These are phyloP conservation scores for Ramaria sp. DNA, from an alignment of 768 basidiomycete species.

Conservation along the genomic window DNA sequence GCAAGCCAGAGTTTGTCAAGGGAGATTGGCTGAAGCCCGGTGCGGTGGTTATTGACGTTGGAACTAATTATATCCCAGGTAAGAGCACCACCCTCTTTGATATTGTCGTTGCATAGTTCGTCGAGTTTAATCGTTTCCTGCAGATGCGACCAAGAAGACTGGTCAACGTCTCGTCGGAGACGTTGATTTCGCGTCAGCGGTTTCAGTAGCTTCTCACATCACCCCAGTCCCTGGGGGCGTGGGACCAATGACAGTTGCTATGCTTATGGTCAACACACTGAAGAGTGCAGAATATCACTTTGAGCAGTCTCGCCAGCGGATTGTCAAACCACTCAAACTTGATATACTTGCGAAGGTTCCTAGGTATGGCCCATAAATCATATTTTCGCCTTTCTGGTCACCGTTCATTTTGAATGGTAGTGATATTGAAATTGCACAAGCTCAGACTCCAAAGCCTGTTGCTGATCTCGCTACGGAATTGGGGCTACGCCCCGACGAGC, in stretches of 20 bases:
- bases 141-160: constrained; percentile 85
- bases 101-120: background rate
- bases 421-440: constrained; percentile 94
- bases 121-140: constrained; percentile 1
- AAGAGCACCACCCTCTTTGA: constrained; percentile 11
- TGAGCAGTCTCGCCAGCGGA: constrained; percentile 53
- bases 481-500: constrained; percentile 73
- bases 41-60: constrained; percentile 93
- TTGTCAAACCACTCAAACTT: constrained; percentile 70
- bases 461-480: constrained; percentile 79
- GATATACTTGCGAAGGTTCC: constrained; percentile 81
- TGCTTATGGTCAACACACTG: constrained; percentile 94
- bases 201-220: constrained; percentile 72
- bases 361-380: constrained; percentile 20
- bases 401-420: constrained; percentile 15
- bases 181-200: constrained; percentile 77
- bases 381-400: background rate
- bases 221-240: constrained; percentile 99
- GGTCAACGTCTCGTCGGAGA: constrained; percentile 95
- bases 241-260: constrained; percentile 99
- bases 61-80: constrained; percentile 94
- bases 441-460: constrained; percentile 88
- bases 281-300: constrained; percentile 75
- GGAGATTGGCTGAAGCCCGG: constrained; percentile 95
- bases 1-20: constrained; percentile 80